Evolutionary conservation across 768 basidiomycete species (phyloP), one percentile per base, ranked within the genome.

Genomic region (Naganishia antarctica): DNA sequence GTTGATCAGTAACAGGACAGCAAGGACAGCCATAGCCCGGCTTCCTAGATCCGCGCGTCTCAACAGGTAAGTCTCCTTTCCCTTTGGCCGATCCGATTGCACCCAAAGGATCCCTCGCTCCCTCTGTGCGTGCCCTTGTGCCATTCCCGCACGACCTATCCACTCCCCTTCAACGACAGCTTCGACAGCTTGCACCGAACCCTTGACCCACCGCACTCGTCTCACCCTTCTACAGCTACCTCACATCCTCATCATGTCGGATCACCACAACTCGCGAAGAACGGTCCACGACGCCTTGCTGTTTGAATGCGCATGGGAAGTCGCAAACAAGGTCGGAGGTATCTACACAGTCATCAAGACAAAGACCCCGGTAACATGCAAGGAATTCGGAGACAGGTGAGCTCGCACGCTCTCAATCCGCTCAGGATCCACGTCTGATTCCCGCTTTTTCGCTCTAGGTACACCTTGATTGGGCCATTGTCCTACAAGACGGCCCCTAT

Each of bases 261-360:
- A 51, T 18, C 43, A 51, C 28, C 43, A 53, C 28, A 53, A 59
- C 21, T 71, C 73, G 68, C 58, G 63, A 26, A 71, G 76, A 34
- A 66, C 66, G 18, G 71, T 76, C 53, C 85, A 84, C 73, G 84
- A 86, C 69, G 84, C 89, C 49, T 73, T 90, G 34, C 87, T 96
- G 74, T 96, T 96, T 74, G 92, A 96, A 76, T 90, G 88, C 77
- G 92, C 92, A 34, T 97, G 93, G 93, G 93, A 96, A 80, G 93
- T 96, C 71, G 92, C 88, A 34, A 96, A 97, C 84, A 97, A 96
- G 80, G 93, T 97, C 78, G 94, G 93, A 70, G 94, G 94, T 67
- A 97, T 97, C 79, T 97, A 97, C 83, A 97, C 94, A 69, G 94
- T 99, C 80, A 96, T 98, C 77, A 97, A 97, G 81, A 98, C 96